Conservation (phyloP, 2,329 filamentous ascomycete species). For the Endothia cerciana region DNA sequence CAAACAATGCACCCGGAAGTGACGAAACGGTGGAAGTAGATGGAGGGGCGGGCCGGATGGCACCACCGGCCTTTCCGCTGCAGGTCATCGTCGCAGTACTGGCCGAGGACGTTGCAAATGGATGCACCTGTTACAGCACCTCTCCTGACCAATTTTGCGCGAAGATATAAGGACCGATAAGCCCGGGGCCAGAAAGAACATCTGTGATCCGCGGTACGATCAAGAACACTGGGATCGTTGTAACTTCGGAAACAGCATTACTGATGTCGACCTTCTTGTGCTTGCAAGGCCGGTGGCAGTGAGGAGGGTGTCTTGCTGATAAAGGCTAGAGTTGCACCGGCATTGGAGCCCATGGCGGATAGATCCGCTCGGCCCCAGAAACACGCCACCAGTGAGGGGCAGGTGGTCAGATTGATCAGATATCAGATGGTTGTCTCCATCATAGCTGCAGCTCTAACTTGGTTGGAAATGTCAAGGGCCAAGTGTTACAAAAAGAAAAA, state of each 20-base stretch:
- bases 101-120: background rate
- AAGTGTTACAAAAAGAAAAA: background rate
- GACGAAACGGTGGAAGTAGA: background rate
- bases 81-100: conserved; percentile 2
- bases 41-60: background rate
- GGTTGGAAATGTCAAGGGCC: background rate
- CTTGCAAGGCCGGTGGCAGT: conserved; percentile 1
- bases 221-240: background rate
- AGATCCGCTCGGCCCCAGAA: conserved; percentile 25
- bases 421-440: conserved; percentile 24
- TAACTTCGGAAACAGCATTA: no score
- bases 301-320: conserved; percentile 15
- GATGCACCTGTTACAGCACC: background rate
- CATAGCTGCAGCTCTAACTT: conserved; percentile 11
- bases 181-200: background rate
- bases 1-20: background rate
- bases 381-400: conserved; percentile 26
- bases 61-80: conserved; percentile 8
- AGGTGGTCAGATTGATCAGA: conserved; percentile 23
- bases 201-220: background rate
- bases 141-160: background rate
- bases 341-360: conserved; percentile 21
- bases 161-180: background rate
- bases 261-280: background rate
- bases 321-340: conserved; percentile 8